These are phyloP conservation scores for Jatropha curcas DNA, from an alignment of 345 rosid genomes.

Conservation along the genomic window DNA sequence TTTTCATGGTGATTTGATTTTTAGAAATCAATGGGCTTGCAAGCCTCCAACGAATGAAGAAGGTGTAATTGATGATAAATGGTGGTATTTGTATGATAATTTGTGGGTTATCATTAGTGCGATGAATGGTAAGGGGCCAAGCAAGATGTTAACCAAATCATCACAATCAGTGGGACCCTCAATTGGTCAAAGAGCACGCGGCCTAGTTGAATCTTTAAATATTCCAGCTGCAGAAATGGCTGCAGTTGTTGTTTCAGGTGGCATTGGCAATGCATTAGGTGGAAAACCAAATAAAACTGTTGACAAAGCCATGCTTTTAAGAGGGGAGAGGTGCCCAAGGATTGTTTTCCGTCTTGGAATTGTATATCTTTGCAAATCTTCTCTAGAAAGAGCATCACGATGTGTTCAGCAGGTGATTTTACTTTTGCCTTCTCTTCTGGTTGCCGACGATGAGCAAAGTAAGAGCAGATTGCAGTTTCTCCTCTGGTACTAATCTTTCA, in stretches of 20 bases:
- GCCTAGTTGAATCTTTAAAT: conserved; percentile 88
- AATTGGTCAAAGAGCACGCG: conserved; percentile 95
- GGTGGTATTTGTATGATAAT: conserved; percentile 91
- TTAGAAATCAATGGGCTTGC: conserved; percentile 46
- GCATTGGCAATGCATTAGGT: conserved; percentile 84
- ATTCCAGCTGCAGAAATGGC: conserved; percentile 99
- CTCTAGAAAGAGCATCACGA: conserved; percentile 81
- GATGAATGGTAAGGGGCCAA: conserved; percentile 83
- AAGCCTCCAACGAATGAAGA: conserved; percentile 45
- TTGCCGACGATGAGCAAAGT: conserved; percentile 87
- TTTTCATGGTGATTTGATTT: conserved; percentile 18
- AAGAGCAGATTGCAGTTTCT: conserved; percentile 86
- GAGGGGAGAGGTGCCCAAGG: conserved; percentile 93
- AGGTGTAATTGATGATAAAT: conserved; percentile 48
- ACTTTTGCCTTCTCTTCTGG: conserved; percentile 74
- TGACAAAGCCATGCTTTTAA: conserved; percentile 93
- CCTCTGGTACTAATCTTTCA: conserved; percentile 55
- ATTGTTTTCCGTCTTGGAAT: conserved; percentile 80
- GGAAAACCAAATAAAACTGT: conserved; percentile 71
- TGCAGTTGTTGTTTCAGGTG: conserved; percentile 95
- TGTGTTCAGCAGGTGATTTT: conserved; percentile 84
- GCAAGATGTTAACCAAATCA: conserved; percentile 55
- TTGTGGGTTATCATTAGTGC: conserved; percentile 78
- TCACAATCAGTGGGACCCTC: conserved; percentile 66
- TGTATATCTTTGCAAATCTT: conserved; percentile 73